Evolutionary conservation across 805 yeast genomes (phyloP), one percentile per base, ranked within the genome.

Genomic region (Kurtzmaniella cleridarum): DNA sequence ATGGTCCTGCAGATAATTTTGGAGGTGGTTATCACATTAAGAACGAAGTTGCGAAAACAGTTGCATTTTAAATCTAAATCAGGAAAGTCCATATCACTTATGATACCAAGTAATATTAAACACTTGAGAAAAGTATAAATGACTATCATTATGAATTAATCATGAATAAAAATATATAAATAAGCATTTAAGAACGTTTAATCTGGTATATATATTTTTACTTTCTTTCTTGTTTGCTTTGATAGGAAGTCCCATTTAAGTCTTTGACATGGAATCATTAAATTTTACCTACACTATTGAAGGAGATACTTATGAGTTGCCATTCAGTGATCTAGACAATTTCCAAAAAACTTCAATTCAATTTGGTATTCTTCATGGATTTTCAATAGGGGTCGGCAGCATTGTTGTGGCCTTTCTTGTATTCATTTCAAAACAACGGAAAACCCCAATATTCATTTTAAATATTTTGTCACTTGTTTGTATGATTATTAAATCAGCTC

Each of bases 371-470:
- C 36, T 53, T 10, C 54, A 54, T 34, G 46, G 51, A 7, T 40
- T 43, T 30, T 40, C 50, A 1, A 46, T 53, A 8, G 50, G 55
- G 9, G 41, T 47, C 4, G 47, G 55, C 15, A 38, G 47, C 10
- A 30, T 50, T 1, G 37, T 53, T 15, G 39, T 48, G 15, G 15
- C 44, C 3, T 38, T 47, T 8, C 43, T 51, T 23, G 33, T 42
- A 33, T 34, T 52, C 11, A 34, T 48, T 16, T 40, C 49, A 28
- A 73, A 71, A 39, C 76, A 73, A 42, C 76, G 71, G 48, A 71
- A 59, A 16, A 77, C 90, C 0, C 85, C 89, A 6, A 75, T 88
- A 23, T 91, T 87, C 56, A 56, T 80, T n/a, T 60, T 88, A 33
- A 89, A 90, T 58, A 80, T 79, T 54, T 36, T 69, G 2, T 76